Conservation (phyloP, 148 eudicot species). For the Diospyros lotus region DNA sequence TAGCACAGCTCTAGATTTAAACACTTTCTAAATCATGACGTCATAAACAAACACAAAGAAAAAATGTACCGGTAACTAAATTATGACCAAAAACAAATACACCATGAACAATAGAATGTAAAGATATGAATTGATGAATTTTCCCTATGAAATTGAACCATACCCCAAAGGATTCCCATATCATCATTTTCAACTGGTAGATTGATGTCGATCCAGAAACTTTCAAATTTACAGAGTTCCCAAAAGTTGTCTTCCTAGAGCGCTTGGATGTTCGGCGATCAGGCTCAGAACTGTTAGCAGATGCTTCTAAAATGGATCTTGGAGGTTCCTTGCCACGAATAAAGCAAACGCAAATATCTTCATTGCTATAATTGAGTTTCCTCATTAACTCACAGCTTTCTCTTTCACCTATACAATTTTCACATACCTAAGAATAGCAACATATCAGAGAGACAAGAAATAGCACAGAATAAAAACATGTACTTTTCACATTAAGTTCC, state of each 20-base stretch:
- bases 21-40: not conserved
- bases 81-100: not conserved
- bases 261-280: constrained; percentile 95
- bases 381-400: constrained; percentile 81
- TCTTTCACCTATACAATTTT: constrained; percentile 91
- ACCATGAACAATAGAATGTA: not conserved
- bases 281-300: constrained; percentile 58
- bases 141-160: constrained; percentile 21
- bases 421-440: constrained; percentile 57
- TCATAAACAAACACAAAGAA: not conserved
- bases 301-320: constrained; percentile 80
- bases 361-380: constrained; percentile 79
- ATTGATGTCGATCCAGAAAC: constrained; percentile 90
- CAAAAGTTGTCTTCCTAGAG: constrained; percentile 76
- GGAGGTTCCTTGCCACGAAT: constrained; percentile 92
- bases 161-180: constrained; percentile 99
- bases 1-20: not conserved
- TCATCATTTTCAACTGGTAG: constrained; percentile 96
- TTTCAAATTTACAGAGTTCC: constrained; percentile 67
- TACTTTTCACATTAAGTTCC: not conserved
- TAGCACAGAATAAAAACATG: not conserved
- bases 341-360: constrained; percentile 81
- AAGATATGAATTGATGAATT: not conserved
- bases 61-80: constrained; percentile 2
- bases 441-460: not conserved